Evolutionary conservation across 306 rosid species (phyloP), one percentile per base, ranked within the genome.

Genomic region (Gastrolobium bilobum): DNA sequence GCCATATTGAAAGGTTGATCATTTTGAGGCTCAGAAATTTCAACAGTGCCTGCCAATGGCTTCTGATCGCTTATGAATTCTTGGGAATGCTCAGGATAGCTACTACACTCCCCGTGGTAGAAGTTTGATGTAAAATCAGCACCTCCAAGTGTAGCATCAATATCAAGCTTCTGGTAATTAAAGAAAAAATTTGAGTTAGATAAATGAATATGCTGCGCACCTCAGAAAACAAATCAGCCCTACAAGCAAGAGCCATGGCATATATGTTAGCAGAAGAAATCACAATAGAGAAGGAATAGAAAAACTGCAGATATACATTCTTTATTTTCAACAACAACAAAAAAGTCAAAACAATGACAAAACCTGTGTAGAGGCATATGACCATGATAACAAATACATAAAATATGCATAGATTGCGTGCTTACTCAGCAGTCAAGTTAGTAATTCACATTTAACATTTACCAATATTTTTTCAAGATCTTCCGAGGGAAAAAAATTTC

Each of bases 81-180:
- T 74, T 65, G 85, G 57, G 84, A 81, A 68, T 82, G 81, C 69
- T 76, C 89, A 60, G 82, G 46, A 35, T 75, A 62, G 85, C 78
- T 88, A 83, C 97, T 91, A 6, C 88, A 79, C 83, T 91, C 97
- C 78, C 97, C 98, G 52, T 33, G 46, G 73, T 40, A 84, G 44
- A 82, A 90, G 79, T 79, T 81, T 4, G 10, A 10, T 4, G 88
- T 89, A 79, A 54, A 54, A 39, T 58, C 84, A 53, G 78, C 84
- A 74, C 37, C 50, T 52, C 74, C 88, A 56, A 70, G 47, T n/a
- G 73, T 79, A 63, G 44, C 66, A 33, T 26, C 73, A 50, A 47
- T 43, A n/a, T 82, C 85, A 29, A 84, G 76, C 42, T 75, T 47
- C 97, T 92, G 90, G 38, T 61, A 61, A 77, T 65, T 53, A 5